Base-by-base conservation (phyloP, 352 stramenopile species). In the Sclerospora graminicola region DNA sequence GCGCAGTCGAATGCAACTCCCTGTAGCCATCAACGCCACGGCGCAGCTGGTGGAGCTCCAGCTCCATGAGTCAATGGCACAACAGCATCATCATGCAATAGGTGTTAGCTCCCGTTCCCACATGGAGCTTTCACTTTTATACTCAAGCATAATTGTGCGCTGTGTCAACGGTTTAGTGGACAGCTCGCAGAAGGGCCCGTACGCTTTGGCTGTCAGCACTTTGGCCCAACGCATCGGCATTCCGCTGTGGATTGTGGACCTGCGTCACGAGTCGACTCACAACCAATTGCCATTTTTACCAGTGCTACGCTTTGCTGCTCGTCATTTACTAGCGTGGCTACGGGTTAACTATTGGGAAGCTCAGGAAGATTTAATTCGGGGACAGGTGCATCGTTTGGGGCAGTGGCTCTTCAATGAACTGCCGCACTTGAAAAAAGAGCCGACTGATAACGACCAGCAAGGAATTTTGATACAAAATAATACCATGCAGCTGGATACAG, bases 231-330 rank as follows among this genome's bases (percentile, higher is more conserved):
- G 88, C 26, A 87, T 96, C 14, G 90, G 90, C 41, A 86, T 97
- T 32, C 90, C 90, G 20, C 57, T 85, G 8, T 97, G 90, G 90
- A 74, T 97, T 45, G 90, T 97, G 19, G 88, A 96, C 41, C 50
- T 97, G 51, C 80, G 90, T 19, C 90, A 97, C 53, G 88, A 97
- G 45, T 88, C 87, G 16, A 93, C 87, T 13, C 90, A 97, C 54
- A 96, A 95, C 62, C 77, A 93, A 38, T 56, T 97, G 32, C 90
- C 90, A n/a, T 84, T 83, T 28, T 57, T 97, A 5, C 65, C 79
- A 4, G 73, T 95, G 26, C 71, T 96, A 13, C 75, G 85, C 20
- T 81, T 97, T 18, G 85, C 84, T 13, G 69, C 84, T 4, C 62
- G 79, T 14, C 90, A 95, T 42, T 54, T 96, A 36, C 60, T 96